phyloP scores from a whole-genome alignment of 2,329 filamentous ascomycete genomes.

The Colletotrichum truncatum region DNA sequence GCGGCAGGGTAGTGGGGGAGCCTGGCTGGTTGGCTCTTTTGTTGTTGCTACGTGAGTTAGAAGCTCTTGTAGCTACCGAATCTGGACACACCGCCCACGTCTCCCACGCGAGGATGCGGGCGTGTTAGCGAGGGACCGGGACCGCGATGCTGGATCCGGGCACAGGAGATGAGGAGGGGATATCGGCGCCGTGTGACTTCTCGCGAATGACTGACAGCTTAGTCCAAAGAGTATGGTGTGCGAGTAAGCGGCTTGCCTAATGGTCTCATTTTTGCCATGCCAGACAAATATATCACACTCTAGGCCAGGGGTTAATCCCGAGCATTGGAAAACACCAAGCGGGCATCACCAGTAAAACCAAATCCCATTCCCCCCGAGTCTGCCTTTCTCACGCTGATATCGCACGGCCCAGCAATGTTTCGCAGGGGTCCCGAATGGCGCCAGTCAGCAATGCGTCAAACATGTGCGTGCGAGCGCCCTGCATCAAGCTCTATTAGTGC shows the following conservation, averaged over 20 bases:
- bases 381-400: background rate
- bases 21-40: background rate
- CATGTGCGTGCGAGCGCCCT: background rate
- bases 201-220: too few species aligned
- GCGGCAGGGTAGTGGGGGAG: background rate
- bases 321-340: background rate
- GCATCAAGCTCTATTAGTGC: background rate
- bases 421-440: conserved; percentile 7
- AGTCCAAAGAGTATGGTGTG: too few species aligned
- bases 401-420: conserved; percentile 19
- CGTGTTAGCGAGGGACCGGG: background rate
- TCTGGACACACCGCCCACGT: background rate
- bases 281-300: too few species aligned
- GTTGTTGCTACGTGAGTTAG: background rate
- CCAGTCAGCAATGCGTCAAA: conserved; percentile 15
- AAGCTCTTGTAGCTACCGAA: background rate
- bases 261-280: too few species aligned
- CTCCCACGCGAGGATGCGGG: conserved; percentile 1
- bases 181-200: background rate
- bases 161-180: background rate
- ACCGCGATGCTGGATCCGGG: conserved; percentile 7
- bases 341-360: background rate
- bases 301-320: too few species aligned
- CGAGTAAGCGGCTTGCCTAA: too few species aligned
- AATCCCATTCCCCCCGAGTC: background rate